Evolutionary conservation across 2,329 filamentous ascomycete species (phyloP).

Genomic region (Colletotrichum sansevieriae): DNA sequence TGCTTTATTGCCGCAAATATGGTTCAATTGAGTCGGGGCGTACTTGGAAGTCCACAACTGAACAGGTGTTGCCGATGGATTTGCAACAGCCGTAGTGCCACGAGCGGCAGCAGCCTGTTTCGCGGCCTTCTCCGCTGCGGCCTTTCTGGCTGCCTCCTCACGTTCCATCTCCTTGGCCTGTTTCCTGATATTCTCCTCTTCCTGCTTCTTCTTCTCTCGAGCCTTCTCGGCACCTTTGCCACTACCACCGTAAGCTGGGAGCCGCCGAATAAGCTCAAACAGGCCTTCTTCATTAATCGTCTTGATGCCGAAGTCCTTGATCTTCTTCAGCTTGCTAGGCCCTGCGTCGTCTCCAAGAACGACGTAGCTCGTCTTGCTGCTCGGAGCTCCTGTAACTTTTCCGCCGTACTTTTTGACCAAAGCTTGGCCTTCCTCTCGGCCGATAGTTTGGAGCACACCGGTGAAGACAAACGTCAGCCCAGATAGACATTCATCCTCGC

Average conservation of each 20-base stretch:
- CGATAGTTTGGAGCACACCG: conserved; percentile 83
- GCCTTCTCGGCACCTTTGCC: conserved; percentile 89
- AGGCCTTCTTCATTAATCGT: conserved; percentile 95
- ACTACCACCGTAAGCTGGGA: conserved; percentile 89
- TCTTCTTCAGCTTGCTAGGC: conserved; percentile 91
- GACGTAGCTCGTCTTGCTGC: conserved; percentile 93
- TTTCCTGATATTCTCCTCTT: conserved; percentile 84
- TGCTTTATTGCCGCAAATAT: conserved; percentile 95
- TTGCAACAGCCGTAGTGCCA: conserved; percentile 53
- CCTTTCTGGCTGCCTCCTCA: conserved; percentile 75
- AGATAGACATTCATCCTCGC: conserved; percentile 88
- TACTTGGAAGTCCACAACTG: conserved; percentile 96
- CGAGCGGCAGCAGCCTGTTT: conserved; percentile 64
- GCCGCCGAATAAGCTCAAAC: conserved; percentile 82
- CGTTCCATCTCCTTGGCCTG: conserved; percentile 88
- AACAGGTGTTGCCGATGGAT: conserved; percentile 55
- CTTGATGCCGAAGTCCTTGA: conserved; percentile 82
- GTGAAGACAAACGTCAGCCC: conserved; percentile 97
- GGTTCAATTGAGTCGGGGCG: conserved; percentile 83
- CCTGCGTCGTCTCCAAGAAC: conserved; percentile 93
- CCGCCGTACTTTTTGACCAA: conserved; percentile 95
- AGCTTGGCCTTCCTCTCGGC: conserved; percentile 85
- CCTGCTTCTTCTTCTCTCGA: conserved; percentile 85
- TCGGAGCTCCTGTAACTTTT: conserved; percentile 87
- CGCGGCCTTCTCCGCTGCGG: conserved; percentile 65